Evolutionary conservation across 495 filamentous ascomycete genomes (phyloP), one percentile per base, ranked within the genome.

Genomic region (Penicillium dipodomyicola): DNA sequence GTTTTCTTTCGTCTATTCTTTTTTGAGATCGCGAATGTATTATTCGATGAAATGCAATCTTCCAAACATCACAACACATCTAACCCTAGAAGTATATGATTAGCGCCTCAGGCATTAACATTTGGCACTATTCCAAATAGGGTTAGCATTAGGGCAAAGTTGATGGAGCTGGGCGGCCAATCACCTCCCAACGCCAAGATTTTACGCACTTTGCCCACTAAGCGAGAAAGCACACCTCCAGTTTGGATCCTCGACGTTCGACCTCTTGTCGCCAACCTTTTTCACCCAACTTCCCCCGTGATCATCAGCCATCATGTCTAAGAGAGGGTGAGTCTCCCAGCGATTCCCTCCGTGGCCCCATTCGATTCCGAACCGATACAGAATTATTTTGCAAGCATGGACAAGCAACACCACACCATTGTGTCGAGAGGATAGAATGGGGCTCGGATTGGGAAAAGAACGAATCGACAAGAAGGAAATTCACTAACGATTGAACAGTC

Each of bases 271-370:
- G 65, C 68, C 67, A 70, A 74, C 72, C 66, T 67, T 71, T 68
- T 68, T 64, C 68, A 62, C 62, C 67, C 67, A 73, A 67, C 68
- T 56, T 70, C 67, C 66, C 60, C 65, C 62, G 68, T 67, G 68
- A 79, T 69, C 76, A 64, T 66, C 64, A 77, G 71, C 74, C 77
- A 79, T 77, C 64, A 82, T 82, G 80, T 81, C 80, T 73, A 77
- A 77, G 66, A 75, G 80, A 75, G 79, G 79, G 80, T 81, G 70
- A 74, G 77, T 74, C 54, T 55, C 41, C 25, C 58, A 48, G 35
- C 55, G 51, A 56, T 63, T 15, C 49, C 45, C 20, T 54, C 41
- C 52, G 42, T 47, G 45, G 45, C 23, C 37, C 45, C 61, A 45
- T 47, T 63, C 58, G 51, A 58, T 50, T 47, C 41, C 52, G 52